A percentile compares a stretch with the other conserved stretches of the same genome.
Conservation (phyloP, 192 early-diverging fungal species). For the Coemansia sp. region DNA sequence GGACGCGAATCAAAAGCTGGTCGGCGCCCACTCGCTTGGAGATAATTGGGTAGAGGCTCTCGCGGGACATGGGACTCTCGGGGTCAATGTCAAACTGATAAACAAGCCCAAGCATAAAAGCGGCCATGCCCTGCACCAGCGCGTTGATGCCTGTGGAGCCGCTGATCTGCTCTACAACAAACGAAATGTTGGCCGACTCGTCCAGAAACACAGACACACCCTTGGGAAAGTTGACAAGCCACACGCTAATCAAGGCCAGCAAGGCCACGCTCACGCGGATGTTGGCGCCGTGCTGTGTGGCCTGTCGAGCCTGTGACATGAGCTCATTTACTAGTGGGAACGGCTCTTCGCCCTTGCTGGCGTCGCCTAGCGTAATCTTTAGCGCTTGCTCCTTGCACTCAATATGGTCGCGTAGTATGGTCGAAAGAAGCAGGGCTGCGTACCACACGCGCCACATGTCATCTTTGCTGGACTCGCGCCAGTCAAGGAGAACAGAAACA, state of each 20-base stretch:
- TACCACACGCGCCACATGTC: slow-evolving; percentile 92
- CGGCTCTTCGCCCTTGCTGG: slow-evolving; percentile 69
- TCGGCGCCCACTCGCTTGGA: slow-evolving; percentile 84
- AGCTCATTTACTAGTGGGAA: slow-evolving; percentile 88
- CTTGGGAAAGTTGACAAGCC: slow-evolving; percentile 79
- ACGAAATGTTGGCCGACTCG: slow-evolving; percentile 86
- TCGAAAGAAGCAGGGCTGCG: slow-evolving; percentile 76
- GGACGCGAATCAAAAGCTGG: slow-evolving; percentile 77
- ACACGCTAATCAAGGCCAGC: slow-evolving; percentile 74
- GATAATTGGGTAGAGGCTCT: slow-evolving; percentile 73
- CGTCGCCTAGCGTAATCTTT: slow-evolving; percentile 71
- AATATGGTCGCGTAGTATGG: slow-evolving; percentile 70
- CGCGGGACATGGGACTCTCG: slow-evolving; percentile 69
- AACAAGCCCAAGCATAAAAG: slow-evolving; percentile 79
- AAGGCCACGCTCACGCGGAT: slow-evolving; percentile 73
- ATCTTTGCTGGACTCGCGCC: slow-evolving; percentile 57
- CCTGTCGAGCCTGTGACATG: slow-evolving; percentile 59
- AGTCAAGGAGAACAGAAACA: slow-evolving; percentile 75
- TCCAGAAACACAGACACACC: slow-evolving; percentile 81
- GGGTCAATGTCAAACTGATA: slow-evolving; percentile 87
- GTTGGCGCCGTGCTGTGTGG: slow-evolving; percentile 63
- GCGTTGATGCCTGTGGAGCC: slow-evolving; percentile 82
- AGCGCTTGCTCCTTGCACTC: slow-evolving; percentile 77
- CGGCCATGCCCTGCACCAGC: slow-evolving; percentile 85
- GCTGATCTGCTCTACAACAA: slow-evolving; percentile 87